Evolutionary conservation across 2,329 filamentous ascomycete species (phyloP).

Genomic region (Cercospora zeae-maydis): DNA sequence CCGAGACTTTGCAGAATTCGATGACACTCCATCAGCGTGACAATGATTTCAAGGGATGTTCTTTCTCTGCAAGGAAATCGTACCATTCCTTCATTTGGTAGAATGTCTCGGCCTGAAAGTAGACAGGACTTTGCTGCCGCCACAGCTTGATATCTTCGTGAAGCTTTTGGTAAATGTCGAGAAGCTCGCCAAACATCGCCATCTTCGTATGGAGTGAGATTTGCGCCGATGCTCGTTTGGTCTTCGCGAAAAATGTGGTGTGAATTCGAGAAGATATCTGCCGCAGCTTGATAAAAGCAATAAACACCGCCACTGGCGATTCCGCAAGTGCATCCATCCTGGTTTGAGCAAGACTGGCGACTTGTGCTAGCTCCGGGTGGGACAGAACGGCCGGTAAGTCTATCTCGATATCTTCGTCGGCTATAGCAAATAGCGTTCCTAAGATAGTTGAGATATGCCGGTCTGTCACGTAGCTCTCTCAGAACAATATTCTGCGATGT

Average conservation of each 20-base stretch:
- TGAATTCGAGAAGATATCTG: conserved; percentile 43
- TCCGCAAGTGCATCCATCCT: not conserved
- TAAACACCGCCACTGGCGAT: conserved; percentile 40
- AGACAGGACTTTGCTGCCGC: conserved; percentile 37
- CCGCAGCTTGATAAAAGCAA: conserved; percentile 40
- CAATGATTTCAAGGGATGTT: conserved; percentile 34
- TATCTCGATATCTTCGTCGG: conserved; percentile 41
- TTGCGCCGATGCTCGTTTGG: not conserved
- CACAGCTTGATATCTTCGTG: conserved; percentile 37
- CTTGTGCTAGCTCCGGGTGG: conserved; percentile 30
- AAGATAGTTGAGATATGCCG: conserved; percentile 45
- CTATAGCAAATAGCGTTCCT: conserved; percentile 43
- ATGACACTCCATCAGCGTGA: conserved; percentile 1
- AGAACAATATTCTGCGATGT: conserved; percentile 42
- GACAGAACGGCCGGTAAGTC: conserved; percentile 37
- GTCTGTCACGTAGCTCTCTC: conserved; percentile 47
- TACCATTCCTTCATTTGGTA: conserved; percentile 48
- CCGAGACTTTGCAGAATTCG: conserved; percentile 1
- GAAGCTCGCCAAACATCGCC: conserved; percentile 28
- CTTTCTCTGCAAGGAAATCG: conserved; percentile 43
- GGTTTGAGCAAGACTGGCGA: not conserved
- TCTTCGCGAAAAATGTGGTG: conserved; percentile 7
- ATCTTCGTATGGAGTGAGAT: conserved; percentile 27
- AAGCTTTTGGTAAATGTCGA: conserved; percentile 6
- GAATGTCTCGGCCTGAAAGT: conserved; percentile 37